Evolutionary conservation across 371 early-diverging fungal species (phyloP).

Genomic region (Mortierella sp.): DNA sequence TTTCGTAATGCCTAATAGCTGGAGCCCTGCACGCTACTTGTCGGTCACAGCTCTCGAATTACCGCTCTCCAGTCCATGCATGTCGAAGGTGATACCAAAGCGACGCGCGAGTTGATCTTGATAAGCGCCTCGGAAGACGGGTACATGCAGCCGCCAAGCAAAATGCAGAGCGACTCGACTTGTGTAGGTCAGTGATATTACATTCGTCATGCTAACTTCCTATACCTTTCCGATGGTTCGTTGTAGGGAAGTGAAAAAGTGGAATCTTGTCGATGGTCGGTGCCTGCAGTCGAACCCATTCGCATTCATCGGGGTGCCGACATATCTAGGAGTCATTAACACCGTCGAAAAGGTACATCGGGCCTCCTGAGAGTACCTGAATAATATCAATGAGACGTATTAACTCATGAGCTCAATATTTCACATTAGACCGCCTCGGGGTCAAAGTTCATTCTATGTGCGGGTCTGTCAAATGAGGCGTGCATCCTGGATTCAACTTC

Average conservation of each 20-base stretch:
- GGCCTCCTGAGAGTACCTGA: not conserved
- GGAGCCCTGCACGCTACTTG: constrained; percentile 67
- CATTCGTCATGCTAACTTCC: not conserved
- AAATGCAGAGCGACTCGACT: not conserved
- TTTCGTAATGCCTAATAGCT: constrained; percentile 36
- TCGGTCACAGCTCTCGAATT: constrained; percentile 72
- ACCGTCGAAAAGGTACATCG: constrained; percentile 61
- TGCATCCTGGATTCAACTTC: constrained; percentile 56
- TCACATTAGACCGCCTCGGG: constrained; percentile 14
- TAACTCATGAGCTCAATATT: not conserved
- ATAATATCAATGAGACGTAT: not conserved
- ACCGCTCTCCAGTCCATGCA: constrained; percentile 67
- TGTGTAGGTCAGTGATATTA: too few species aligned
- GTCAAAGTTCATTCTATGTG: constrained; percentile 36
- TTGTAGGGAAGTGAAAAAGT: constrained; percentile 76
- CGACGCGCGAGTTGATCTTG: constrained; percentile 68
- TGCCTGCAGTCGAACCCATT: constrained; percentile 73
- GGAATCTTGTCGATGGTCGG: constrained; percentile 81
- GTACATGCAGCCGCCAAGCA: constrained; percentile 52
- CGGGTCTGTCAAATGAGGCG: constrained; percentile 49
- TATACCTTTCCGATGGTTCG: not conserved
- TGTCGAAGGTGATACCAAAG: constrained; percentile 65
- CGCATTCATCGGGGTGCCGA: constrained; percentile 74
- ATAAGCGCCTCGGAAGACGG: constrained; percentile 79
- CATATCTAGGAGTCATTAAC: constrained; percentile 57